Evolutionary conservation across 129 eudicot genomes (phyloP).

Genomic region (Flaveria ramosissima): DNA sequence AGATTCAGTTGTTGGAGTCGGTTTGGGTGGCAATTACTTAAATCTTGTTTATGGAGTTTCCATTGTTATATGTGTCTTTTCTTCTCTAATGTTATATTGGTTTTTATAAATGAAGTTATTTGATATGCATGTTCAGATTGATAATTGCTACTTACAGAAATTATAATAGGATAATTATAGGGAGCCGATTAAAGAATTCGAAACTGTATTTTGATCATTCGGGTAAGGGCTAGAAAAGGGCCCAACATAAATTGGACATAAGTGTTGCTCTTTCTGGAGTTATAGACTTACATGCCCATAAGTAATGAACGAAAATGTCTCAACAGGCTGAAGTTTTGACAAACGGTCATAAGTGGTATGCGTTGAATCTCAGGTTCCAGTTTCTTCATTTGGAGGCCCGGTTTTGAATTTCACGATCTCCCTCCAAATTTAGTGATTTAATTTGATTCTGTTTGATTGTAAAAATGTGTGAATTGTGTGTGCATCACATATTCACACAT

Average conservation of each 20-base stretch:
- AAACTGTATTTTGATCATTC: neutral
- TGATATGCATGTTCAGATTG: neutral
- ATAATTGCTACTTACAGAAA: neutral
- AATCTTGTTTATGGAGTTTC: too few relatives aligned
- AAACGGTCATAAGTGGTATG: neutral
- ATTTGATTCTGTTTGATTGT: neutral
- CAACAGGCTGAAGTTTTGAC: neutral
- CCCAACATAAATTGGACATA: neutral
- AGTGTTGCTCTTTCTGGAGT: neutral
- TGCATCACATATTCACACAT: neutral
- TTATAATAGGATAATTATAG: neutral
- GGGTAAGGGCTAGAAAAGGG: neutral
- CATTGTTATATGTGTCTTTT: neutral
- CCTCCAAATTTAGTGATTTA: neutral
- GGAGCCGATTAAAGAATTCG: neutral
- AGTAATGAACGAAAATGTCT: neutral
- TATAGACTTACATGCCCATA: neutral
- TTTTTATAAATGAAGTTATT: neutral
- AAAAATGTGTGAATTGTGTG: neutral
- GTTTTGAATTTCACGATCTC: neutral
- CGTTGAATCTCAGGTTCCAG: neutral
- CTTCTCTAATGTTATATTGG: neutral
- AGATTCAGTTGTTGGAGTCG: neutral
- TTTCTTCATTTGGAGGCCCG: neutral
- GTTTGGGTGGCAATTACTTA: neutral